phyloP scores from a whole-genome alignment of 2,329 filamentous ascomycete genomes.

The Aspergillus spinulosporus region DNA sequence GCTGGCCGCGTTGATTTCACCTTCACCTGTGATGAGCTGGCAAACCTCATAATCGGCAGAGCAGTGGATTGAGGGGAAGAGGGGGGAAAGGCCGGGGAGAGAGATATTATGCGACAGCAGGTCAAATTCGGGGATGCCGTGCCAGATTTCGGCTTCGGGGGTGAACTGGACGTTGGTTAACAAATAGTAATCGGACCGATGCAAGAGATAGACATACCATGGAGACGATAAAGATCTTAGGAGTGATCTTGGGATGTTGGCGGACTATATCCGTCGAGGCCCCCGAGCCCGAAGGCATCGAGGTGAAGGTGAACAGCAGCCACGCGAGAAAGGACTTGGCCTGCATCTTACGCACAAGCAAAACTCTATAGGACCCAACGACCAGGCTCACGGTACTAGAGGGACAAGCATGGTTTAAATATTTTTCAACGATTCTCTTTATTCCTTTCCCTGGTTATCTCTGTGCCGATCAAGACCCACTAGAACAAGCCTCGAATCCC shows the following conservation, averaged over 20 bases:
- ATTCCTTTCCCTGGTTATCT: neutral
- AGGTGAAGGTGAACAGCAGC: constrained; percentile 20
- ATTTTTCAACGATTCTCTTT: neutral
- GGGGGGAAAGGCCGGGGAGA: constrained; percentile 63
- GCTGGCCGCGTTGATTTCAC: constrained; percentile 72
- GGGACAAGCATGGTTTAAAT: neutral
- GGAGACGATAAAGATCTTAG: constrained; percentile 46
- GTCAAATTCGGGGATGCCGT: constrained; percentile 56
- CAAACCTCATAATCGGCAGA: constrained; percentile 62
- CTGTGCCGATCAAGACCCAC: neutral
- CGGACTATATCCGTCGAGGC: neutral
- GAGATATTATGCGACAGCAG: constrained; percentile 59
- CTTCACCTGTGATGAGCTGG: constrained; percentile 67
- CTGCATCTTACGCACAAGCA: constrained; percentile 12
- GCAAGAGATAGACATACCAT: constrained; percentile 34
- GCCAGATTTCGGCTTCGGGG: constrained; percentile 64
- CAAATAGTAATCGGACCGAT: neutral
- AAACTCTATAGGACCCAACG: neutral
- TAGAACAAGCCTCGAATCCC: neutral
- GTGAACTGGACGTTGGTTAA: constrained; percentile 51
- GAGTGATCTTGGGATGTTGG: constrained; percentile 28
- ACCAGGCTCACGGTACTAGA: neutral
- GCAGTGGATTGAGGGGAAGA: constrained; percentile 67
- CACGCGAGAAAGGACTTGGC: constrained; percentile 18
- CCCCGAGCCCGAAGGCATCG: constrained; percentile 9